Base-by-base conservation (phyloP, 1,284 basidiomycete genomes). In the Rhodotorula sp. region DNA sequence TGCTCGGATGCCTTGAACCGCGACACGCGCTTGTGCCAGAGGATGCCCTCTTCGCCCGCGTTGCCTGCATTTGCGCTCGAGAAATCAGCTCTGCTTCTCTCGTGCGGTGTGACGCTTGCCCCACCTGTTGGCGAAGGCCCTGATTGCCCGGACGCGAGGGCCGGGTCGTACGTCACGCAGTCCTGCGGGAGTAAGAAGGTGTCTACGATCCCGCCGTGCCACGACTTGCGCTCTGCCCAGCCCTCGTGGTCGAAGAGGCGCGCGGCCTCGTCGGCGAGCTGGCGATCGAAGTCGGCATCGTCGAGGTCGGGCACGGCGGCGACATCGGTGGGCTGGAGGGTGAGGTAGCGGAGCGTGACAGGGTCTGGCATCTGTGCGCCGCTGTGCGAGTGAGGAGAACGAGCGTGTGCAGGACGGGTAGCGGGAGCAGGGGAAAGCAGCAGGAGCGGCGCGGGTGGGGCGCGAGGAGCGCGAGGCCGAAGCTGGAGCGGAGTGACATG, bases 251-350 rank as follows among this genome's bases (percentile, higher is more conserved):
- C 58, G 58, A 74, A 61, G 7, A 74, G 61, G 16, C 14, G 5
- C 9, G 52, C 48, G 0, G 61, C 69, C 44, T 81, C 77, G 54
- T 80, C 77, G 55, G 81, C 79, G 19, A 73, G 79, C 7, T 69
- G 61, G 10, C 77, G 75, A 52, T 79, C 80, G 58, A 76, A 70
- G 10, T 68, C 61, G 1, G 78, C 64, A 10, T 79, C 79, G 34
- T 70, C 55, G 0, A 79, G 76, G 44, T 79, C 69, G 52, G 75
- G 70, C 46, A 80, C 78, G 10, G 75, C 62, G 42, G 79, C 77
- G 57, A 70, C 16, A 8, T 46, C n/a, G 27, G 72, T 70, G 13
- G 66, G 64, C 14, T 53, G n/a, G 46, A 69, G 65, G 41, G 64
- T 64, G 48, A 70, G 64, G 57, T 62, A 55, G 25, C 50, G 45